Evolutionary conservation across 2,329 filamentous ascomycete genomes (phyloP), one percentile per base, ranked within the genome.

Genomic region (Aureobasidium sp.): DNA sequence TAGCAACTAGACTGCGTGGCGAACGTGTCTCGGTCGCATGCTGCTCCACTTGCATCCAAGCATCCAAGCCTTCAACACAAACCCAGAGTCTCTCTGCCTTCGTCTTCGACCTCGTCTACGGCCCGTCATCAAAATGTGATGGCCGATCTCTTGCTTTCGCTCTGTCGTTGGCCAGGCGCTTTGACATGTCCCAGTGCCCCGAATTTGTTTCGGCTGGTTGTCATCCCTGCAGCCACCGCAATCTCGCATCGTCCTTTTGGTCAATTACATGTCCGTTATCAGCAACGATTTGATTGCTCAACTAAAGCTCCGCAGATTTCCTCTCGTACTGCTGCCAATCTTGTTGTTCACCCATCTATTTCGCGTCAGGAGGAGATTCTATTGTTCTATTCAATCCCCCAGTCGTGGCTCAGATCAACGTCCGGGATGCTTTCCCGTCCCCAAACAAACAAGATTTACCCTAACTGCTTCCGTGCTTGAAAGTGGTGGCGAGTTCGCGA

Each of bases 151-250:
- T 56, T 45, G 53, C 15, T 36, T 53, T 53, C 31, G 39, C 37
- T 62, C 39, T 56, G 17, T 55, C 25, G 41, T 42, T 55, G 42
- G 39, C 29, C 58, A 47, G 49, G 27, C 47, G 58, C 58, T 52
- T 61, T 52, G 58, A 61, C 58, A 34, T 39, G 6, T 51, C 47
- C 36, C 47, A 29, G 34, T 29, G 49, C 60, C 47, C 60, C 22
- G 22, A 42, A 55, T 29, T 29, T 47, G 49, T 56, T 53, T 48
- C 42, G 49, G 60, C 60, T 55, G 60, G 60, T 31, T 53, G 58
- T 49, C 31, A 56, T 56, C 60, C 59, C 48, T 62, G 60, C 60
- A 62, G 60, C 60, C 60, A 62, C 60, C 60, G 60, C 51, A 62
- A 62, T 62, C 51, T 62, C 60, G 51, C 49, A 56, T 45, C 55